Conservation (phyloP, 805 yeast genomes). For the Yarrowia sp. region DNA sequence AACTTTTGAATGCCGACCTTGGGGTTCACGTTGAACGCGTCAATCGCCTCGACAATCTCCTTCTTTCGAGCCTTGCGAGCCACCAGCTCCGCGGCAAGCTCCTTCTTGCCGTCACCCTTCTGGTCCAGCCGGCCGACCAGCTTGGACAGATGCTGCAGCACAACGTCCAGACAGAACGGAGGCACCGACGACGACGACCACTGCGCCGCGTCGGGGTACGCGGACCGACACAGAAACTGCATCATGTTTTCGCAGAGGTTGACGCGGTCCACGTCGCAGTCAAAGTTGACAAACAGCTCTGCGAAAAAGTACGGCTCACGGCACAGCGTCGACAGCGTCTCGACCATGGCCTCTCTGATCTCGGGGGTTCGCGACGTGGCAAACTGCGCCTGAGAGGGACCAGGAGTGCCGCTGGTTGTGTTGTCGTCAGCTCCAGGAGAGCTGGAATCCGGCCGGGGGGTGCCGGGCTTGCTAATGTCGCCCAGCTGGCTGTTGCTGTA, state of each 20-base stretch:
- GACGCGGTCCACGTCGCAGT: conserved; percentile 82
- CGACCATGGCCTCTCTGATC: conserved; percentile 73
- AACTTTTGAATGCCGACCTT: conserved; percentile 66
- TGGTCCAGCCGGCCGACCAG: conserved; percentile 51
- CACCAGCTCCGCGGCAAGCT: conserved; percentile 26
- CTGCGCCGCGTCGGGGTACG: conserved; percentile 81
- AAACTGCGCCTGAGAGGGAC: conserved; percentile 26
- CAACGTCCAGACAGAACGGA: conserved; percentile 87
- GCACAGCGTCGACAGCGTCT: conserved; percentile 61
- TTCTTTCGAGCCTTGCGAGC: conserved; percentile 48
- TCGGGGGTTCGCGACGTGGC: conserved; percentile 35
- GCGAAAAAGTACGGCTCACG: conserved; percentile 72
- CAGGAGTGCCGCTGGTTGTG: conserved; percentile 26
- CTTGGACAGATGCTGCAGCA: conserved; percentile 65
- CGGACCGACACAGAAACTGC: conserved; percentile 67
- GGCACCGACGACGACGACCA: conserved; percentile 84
- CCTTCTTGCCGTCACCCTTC: conserved; percentile 28
- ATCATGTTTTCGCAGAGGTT: conserved; percentile 69
- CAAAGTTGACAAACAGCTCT: conserved; percentile 73
- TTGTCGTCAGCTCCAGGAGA: conserved; percentile 13
- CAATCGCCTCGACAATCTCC: conserved; percentile 71
- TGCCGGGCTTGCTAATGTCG: conserved; percentile 26
- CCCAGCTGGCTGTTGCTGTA: neutral
- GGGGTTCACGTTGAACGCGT: conserved; percentile 73
- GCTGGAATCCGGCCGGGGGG: conserved; percentile 25